A percentile compares a stretch with the other conserved stretches of the same genome.
These are phyloP conservation scores for Thraustochytrium sp. DNA, from an alignment of 352 stramenopile species.

Conservation along the genomic window DNA sequence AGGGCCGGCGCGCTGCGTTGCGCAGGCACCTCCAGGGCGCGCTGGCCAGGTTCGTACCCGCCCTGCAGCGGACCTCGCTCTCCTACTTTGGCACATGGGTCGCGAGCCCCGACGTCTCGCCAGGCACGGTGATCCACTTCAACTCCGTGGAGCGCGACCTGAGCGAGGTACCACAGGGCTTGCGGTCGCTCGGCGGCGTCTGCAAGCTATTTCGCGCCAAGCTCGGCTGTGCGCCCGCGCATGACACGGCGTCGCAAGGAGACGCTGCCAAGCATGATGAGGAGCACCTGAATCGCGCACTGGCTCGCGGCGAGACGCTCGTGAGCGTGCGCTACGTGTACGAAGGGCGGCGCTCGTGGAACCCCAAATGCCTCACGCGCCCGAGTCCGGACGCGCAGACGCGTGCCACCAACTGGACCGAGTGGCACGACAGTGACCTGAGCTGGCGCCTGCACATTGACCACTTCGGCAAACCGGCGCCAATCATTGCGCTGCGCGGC, in stretches of 20 bases:
- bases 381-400: background rate
- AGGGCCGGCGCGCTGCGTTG: background rate
- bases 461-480: background rate
- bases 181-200: background rate
- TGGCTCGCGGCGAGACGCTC: background rate
- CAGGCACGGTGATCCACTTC: conserved; percentile 26
- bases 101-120: background rate
- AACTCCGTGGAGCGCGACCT: background rate
- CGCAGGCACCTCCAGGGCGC: background rate
- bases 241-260: background rate
- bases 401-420: background rate
- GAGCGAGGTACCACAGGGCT: background rate
- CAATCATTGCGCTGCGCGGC: conserved; percentile 9
- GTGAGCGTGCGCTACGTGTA: conserved; percentile 21
- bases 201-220: background rate
- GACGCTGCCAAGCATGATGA: background rate
- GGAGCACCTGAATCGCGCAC: background rate
- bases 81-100: conserved; percentile 16
- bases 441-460: conserved; percentile 10
- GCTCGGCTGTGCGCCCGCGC: background rate
- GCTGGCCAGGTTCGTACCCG: background rate
- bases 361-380: background rate
- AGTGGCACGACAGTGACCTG: conserved; percentile 3
- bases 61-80: background rate
- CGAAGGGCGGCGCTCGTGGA: background rate